Conservation (phyloP, 495 filamentous ascomycete species). For the Daldinia decipiens region DNA sequence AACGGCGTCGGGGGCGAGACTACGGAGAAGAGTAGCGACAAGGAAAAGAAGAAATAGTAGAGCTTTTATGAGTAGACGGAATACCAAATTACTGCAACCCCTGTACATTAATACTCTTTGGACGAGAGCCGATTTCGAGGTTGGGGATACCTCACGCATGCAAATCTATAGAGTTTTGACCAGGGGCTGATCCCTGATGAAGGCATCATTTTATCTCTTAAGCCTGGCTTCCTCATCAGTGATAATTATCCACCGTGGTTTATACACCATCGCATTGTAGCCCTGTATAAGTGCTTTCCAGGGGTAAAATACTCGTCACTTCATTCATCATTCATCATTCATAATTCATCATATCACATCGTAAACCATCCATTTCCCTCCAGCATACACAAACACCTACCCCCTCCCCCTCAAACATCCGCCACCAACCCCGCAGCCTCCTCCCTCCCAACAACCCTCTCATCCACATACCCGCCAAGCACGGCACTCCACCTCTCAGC, state of each 20-base stretch:
- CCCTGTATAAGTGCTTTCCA: not conserved
- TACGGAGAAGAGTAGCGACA: slow-evolving; percentile 71
- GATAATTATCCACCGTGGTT: not conserved
- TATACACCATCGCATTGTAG: not conserved
- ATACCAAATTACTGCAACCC: slow-evolving; percentile 24
- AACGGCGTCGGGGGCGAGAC: slow-evolving; percentile 70
- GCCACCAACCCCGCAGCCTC: slow-evolving; percentile 83
- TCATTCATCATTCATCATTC: slow-evolving; percentile 19
- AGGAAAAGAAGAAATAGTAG: slow-evolving; percentile 69
- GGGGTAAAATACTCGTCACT: slow-evolving; percentile 6
- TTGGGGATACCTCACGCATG: slow-evolving; percentile 23
- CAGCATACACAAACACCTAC: not conserved
- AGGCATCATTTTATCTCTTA: slow-evolving; percentile 7
- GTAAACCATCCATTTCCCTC: not conserved
- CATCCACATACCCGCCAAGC: slow-evolving; percentile 64
- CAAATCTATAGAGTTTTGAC: slow-evolving; percentile 31
- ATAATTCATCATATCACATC: not conserved
- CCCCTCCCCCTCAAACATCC: slow-evolving; percentile 60
- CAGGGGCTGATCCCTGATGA: slow-evolving; percentile 18
- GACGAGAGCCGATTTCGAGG: slow-evolving; percentile 20
- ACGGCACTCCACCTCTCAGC: slow-evolving; percentile 70
- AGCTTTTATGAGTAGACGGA: slow-evolving; percentile 12
- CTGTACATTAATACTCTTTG: slow-evolving; percentile 44
- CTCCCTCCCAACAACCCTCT: slow-evolving; percentile 64
- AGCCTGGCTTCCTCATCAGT: not conserved